Evolutionary conservation across 2,329 filamentous ascomycete species (phyloP), one percentile per base, ranked within the genome.

Genomic region (Pseudogymnoascus sp.): DNA sequence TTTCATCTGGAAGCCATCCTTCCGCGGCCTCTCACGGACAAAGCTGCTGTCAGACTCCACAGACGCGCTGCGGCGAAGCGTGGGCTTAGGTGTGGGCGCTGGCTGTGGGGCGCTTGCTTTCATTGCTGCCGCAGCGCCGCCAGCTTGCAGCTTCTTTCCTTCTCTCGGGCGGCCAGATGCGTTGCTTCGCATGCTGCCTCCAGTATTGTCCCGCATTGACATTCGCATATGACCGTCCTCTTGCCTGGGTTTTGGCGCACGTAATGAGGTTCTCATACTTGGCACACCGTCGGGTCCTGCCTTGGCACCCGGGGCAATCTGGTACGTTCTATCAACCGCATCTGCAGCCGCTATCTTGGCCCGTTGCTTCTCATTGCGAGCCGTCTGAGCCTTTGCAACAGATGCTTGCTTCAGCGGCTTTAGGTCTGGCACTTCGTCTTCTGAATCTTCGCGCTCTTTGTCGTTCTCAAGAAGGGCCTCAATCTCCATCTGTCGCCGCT

Each of bases 11-110:
- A 85, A 82, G 0, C 80, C 80, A 47, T 79, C 75, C 5, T 74
- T 72, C 61, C 77, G 72, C 38, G 81, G 76, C 65, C 83, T 82
- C 47, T 79, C 76, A 28, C 90, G 87, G 71, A 84, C 88, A 78
- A 96, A 96, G 73, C 91, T 96, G 76, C 90, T 96, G 50, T 90
- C 87, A 70, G 88, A 91, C 28, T 83, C 87, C 68, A 86, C 85
- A 0, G 87, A 89, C 17, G 77, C 79, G 9, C 78, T 82, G 1
- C 87, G 82, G 64, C 78, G 76, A 8, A 85, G 74, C 4, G 70
- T 68, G 11, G 79, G 67, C 10, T 64, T 63, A 36, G 63, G 53
- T 21, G 59, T 26, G 33, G 33, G 33, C 38, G 31, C 21, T 13
- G 33, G 59, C 59, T 61, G 21, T 2, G 38, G 59, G 2, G 38